Evolutionary conservation across 2,329 filamentous ascomycete species (phyloP).

Genomic region (Fusarium buharicum): DNA sequence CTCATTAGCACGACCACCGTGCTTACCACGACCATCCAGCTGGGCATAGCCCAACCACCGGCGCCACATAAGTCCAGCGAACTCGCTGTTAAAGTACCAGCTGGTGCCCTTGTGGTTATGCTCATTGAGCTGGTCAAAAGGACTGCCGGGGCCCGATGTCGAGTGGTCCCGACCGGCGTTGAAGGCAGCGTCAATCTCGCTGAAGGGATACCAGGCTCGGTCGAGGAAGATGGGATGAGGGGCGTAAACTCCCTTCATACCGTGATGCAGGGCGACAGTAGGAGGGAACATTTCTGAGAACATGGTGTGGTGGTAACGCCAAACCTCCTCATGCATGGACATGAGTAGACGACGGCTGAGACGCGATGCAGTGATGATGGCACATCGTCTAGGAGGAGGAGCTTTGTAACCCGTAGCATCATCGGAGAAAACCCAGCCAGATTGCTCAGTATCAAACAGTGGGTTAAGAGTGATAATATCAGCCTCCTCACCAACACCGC

Average conservation of each 20-base stretch:
- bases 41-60: constrained; percentile 76
- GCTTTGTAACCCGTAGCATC: constrained; percentile 76
- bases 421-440: constrained; percentile 77
- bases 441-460: constrained; percentile 76
- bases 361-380: constrained; percentile 77
- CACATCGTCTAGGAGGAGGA: constrained; percentile 73
- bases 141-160: constrained; percentile 70
- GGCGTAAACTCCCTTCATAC: constrained; percentile 80
- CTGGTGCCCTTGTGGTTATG: constrained; percentile 84
- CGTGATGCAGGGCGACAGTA: constrained; percentile 76
- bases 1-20: constrained; percentile 60
- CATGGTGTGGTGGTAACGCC: constrained; percentile 74
- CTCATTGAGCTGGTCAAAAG: constrained; percentile 76
- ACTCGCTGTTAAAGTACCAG: constrained; percentile 87
- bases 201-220: constrained; percentile 74
- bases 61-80: constrained; percentile 80
- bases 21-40: constrained; percentile 60
- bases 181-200: constrained; percentile 78
- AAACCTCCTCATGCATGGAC: constrained; percentile 81
- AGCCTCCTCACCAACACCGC: constrained; percentile 76
- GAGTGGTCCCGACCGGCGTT: constrained; percentile 78
- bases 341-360: constrained; percentile 72
- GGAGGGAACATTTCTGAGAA: constrained; percentile 85
- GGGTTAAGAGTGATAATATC: constrained; percentile 83
- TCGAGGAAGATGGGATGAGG: constrained; percentile 86